phyloP scores from a whole-genome alignment of 129 eudicot species.

The Saussurea involucrata region DNA sequence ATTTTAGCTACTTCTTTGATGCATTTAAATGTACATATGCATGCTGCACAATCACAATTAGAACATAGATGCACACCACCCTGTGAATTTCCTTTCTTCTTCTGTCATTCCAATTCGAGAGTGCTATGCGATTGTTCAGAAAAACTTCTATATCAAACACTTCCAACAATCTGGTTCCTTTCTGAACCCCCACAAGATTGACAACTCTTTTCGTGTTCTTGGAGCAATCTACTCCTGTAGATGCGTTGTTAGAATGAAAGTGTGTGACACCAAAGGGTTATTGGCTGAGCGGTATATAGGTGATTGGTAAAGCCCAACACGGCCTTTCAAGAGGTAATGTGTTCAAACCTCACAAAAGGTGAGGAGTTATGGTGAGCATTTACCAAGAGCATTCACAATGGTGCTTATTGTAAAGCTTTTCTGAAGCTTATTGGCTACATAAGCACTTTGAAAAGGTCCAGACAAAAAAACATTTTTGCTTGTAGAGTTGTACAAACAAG shows the following conservation, averaged over 20 bases:
- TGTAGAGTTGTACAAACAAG: neutral
- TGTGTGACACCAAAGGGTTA: neutral
- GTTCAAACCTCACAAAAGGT: too few relatives aligned
- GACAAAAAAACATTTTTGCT: neutral
- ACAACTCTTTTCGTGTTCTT: neutral
- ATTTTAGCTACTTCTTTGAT: neutral
- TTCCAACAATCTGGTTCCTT: neutral
- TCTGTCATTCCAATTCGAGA: neutral
- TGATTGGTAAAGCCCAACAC: neutral
- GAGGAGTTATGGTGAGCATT: neutral
- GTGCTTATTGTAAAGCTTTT: neutral
- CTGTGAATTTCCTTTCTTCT: neutral
- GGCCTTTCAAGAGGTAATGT: neutral
- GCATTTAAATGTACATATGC: conserved; percentile 5
- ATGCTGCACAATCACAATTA: neutral
- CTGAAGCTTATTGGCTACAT: neutral
- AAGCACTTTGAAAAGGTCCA: too few relatives aligned
- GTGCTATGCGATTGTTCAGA: neutral
- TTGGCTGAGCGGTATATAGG: neutral
- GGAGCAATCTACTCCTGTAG: neutral
- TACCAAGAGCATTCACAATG: neutral
- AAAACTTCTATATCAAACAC: neutral
- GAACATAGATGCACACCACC: neutral
- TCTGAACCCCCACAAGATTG: neutral
- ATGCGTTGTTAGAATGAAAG: neutral